Evolutionary conservation across 2,329 filamentous ascomycete species (phyloP).

Genomic region (Apiospora rasikravindrae): DNA sequence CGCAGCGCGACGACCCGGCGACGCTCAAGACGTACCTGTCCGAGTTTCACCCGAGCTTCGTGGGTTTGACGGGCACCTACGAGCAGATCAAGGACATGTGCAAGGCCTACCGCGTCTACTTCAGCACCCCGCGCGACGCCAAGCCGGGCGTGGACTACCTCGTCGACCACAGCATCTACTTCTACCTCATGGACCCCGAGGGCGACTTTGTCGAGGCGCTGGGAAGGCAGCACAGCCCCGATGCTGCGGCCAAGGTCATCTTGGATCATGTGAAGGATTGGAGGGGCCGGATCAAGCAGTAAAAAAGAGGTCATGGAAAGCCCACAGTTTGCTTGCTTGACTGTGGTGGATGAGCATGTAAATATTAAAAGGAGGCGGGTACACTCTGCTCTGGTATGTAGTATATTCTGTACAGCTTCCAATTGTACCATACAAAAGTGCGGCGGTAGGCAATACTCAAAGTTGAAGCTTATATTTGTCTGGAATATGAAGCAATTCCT

Average conservation of each 20-base stretch:
- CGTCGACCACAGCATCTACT: slow-evolving; percentile 99
- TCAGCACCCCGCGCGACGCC: slow-evolving; percentile 87
- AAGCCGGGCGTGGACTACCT: slow-evolving; percentile 95
- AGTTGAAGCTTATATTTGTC: not conserved
- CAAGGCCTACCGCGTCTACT: slow-evolving; percentile 97
- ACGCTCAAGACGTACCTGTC: slow-evolving; percentile 84
- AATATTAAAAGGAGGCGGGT: not conserved
- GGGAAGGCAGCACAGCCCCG: slow-evolving; percentile 90
- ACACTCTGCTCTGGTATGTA: slow-evolving; percentile 10
- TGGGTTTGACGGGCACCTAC: slow-evolving; percentile 92
- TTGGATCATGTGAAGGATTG: slow-evolving; percentile 79
- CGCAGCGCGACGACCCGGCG: slow-evolving; percentile 83
- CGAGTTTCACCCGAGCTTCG: slow-evolving; percentile 87
- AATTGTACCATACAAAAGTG: slow-evolving; percentile 4
- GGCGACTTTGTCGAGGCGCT: slow-evolving; percentile 98
- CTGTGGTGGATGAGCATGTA: not conserved
- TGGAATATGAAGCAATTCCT: too few species aligned
- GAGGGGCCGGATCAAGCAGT: slow-evolving; percentile 31
- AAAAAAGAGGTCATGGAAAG: not conserved
- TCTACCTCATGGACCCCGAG: slow-evolving; percentile 98
- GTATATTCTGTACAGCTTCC: not conserved
- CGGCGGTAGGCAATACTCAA: not conserved
- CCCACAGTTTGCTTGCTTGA: not conserved
- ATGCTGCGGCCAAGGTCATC: slow-evolving; percentile 84
- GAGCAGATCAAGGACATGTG: slow-evolving; percentile 93